phyloP scores from a whole-genome alignment of 768 basidiomycete genomes.

The Amanita fuliginea region DNA sequence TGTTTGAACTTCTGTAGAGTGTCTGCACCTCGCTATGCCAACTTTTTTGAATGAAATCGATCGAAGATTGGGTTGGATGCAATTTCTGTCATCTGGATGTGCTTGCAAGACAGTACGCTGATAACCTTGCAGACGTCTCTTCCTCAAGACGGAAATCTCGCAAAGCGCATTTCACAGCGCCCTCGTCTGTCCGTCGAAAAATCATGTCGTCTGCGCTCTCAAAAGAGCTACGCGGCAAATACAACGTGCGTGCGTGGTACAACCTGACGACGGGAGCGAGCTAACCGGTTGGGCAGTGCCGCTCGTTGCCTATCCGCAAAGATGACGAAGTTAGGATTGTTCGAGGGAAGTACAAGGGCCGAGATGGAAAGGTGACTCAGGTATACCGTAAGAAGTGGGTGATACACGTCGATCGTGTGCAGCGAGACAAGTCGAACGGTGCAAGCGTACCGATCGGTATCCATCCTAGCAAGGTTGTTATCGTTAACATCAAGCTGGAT shows the following conservation, averaged over 20 bases:
- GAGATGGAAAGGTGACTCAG: constrained; percentile 96
- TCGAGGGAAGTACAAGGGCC: constrained; percentile 96
- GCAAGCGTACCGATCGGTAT: constrained; percentile 89
- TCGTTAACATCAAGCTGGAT: constrained; percentile 86
- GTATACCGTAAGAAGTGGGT: constrained; percentile 99
- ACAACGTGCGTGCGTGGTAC: constrained; percentile 71
- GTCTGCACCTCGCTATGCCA: constrained; percentile 15
- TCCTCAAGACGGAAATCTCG: constrained; percentile 95
- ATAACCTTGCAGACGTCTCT: constrained; percentile 56
- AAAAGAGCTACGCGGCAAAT: constrained; percentile 88
- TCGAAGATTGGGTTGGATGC: constrained; percentile 46
- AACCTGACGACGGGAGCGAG: background rate
- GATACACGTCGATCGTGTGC: constrained; percentile 95
- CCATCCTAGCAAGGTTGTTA: constrained; percentile 94
- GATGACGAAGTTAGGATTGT: constrained; percentile 98
- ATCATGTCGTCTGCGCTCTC: constrained; percentile 96
- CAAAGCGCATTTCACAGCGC: constrained; percentile 95
- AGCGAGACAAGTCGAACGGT: constrained; percentile 96
- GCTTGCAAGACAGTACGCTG: constrained; percentile 13
- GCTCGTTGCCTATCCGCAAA: constrained; percentile 91
- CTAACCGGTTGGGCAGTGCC: constrained; percentile 39
- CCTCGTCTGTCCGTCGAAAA: constrained; percentile 90
- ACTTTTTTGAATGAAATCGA: constrained; percentile 15
- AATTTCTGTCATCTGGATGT: constrained; percentile 29
- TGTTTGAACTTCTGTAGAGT: constrained; percentile 27